Evolutionary conservation across 495 filamentous ascomycete genomes (phyloP), one percentile per base, ranked within the genome.

Genomic region (Aspergillus diversus): DNA sequence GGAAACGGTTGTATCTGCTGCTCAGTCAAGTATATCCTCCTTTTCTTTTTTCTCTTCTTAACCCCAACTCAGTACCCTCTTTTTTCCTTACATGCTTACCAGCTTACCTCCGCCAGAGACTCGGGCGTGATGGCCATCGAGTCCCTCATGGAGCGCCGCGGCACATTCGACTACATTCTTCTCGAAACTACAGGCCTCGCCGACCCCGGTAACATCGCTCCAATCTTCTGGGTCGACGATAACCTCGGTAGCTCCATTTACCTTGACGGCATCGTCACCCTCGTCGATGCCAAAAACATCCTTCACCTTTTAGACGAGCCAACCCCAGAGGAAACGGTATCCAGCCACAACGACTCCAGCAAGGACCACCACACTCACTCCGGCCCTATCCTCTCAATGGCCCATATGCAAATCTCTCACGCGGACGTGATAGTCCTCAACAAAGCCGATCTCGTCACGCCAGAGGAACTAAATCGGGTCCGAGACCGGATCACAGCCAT

Each of bases 1-100:
- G 92, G 90, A 49, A 99, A 99, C 69, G 95, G 95, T 61, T 99
- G 95, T 79, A 93, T 99, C 67, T 99, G 95, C 79, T 99, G 95
- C 77, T 96, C 94, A 27, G 93, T 99, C 68, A 99, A 96, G 92
- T 94, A 83, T n/a, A 50, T 7, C 31, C 15, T 43, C 12, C 21
- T 56, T 33, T 31, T 53, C 8, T 21, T 6, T 32, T 32, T 33
- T 31, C 27, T 9, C 13, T 16, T 1, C 47, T 17, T 11, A 50
- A 17, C 15, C 15, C 8, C 9, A 50, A 50, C 16, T 7, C 17
- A 12, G 27, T 5, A 0, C 12, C 39, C n/a, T 43, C 39, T 4
- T n/a, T n/a, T 43, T 43, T 7, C 11, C 15, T 15, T 43, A 9
- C 39, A 15, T 43, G 39, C 39, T 11, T 12, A 56, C 7, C 53